These are phyloP conservation scores for Colletotrichum filicis DNA, from an alignment of 2,329 filamentous ascomycete genomes.

Conservation along the genomic window DNA sequence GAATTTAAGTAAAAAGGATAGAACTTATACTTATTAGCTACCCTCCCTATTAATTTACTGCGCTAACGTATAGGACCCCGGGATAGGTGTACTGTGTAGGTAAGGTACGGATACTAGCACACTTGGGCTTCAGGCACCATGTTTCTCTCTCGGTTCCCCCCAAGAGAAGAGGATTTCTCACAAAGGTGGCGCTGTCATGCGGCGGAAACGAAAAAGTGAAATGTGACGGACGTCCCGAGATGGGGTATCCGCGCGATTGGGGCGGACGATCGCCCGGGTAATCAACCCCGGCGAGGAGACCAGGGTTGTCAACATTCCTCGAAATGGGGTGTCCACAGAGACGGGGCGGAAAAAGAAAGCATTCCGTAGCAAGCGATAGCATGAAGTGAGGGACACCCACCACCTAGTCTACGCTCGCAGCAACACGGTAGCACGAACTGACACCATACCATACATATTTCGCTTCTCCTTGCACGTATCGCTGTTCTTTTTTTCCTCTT, in stretches of 20 bases:
- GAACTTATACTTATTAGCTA: too few species aligned
- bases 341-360: slow-evolving; percentile 20
- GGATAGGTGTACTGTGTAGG: too few species aligned
- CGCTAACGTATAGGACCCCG: too few species aligned
- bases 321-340: slow-evolving; percentile 16
- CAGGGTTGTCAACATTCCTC: background rate
- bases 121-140: background rate
- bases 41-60: too few species aligned
- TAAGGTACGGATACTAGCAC: background rate
- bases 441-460: background rate
- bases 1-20: too few species aligned
- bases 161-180: background rate
- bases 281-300: slow-evolving; percentile 18
- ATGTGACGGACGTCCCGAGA: slow-evolving; percentile 19
- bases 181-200: slow-evolving; percentile 22
- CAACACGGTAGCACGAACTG: background rate
- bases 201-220: slow-evolving; percentile 1
- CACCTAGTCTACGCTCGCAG: too few species aligned
- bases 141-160: background rate
- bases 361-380: slow-evolving; percentile 23
- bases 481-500: background rate
- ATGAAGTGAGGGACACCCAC: slow-evolving; percentile 14
- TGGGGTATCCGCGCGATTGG: slow-evolving; percentile 29
- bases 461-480: background rate
- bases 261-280: slow-evolving; percentile 29